Conservation (phyloP, 345 rosid species). For the Pelargonium nanum region DNA sequence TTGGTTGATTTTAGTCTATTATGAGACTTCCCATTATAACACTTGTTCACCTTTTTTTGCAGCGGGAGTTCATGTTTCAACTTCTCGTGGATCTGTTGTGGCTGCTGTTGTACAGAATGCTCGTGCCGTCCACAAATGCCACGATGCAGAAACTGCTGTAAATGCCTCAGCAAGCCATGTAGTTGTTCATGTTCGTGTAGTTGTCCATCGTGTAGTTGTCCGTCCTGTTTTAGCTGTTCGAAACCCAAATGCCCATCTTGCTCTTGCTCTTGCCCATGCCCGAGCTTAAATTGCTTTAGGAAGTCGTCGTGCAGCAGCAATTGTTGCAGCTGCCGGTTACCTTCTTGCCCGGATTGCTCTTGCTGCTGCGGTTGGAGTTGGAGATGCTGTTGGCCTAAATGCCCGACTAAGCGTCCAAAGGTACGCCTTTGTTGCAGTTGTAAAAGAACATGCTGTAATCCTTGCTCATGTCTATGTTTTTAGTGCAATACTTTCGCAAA, state of each 20-base stretch:
- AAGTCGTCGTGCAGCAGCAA: slow-evolving; percentile 25
- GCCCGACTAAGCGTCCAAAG: slow-evolving; percentile 41
- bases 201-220: slow-evolving; percentile 7
- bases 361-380: slow-evolving; percentile 17
- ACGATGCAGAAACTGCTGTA: slow-evolving; percentile 24
- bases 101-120: slow-evolving; percentile 44
- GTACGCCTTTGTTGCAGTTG: slow-evolving; percentile 26
- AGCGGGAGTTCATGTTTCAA: slow-evolving; percentile 51
- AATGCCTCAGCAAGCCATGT: neutral
- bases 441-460: slow-evolving; percentile 15
- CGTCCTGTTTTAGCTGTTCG: slow-evolving; percentile 2
- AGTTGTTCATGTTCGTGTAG: neutral
- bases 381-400: slow-evolving; percentile 42
- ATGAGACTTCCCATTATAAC: neutral
- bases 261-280: slow-evolving; percentile 3
- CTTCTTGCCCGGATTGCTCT: slow-evolving; percentile 38
- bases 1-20: neutral
- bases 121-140: slow-evolving; percentile 38
- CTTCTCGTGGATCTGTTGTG: slow-evolving; percentile 61
- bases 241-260: slow-evolving; percentile 10
- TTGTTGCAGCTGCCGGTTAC: slow-evolving; percentile 35
- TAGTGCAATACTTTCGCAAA: slow-evolving; percentile 21
- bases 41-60: slow-evolving; percentile 15
- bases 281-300: slow-evolving; percentile 31
- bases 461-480: slow-evolving; percentile 36